Base-by-base conservation (phyloP, 768 basidiomycete genomes). In the Termitomyces sp. region DNA sequence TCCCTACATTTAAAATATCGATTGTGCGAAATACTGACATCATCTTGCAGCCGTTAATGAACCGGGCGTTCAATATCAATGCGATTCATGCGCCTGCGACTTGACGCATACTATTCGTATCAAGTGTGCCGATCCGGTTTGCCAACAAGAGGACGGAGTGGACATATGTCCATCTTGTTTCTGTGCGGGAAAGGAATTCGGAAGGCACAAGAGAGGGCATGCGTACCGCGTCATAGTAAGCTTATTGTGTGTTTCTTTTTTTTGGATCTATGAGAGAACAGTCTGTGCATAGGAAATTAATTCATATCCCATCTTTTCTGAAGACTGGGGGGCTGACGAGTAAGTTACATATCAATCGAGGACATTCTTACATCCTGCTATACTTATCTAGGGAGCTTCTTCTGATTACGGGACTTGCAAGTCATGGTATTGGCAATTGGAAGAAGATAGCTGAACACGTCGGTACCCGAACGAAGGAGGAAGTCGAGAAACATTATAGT, bases 251-350 rank as follows among this genome's bases (percentile, higher is more conserved):
- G 55, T 45, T 23, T 28, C n/a, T 39, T 53, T 34, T 14, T 14
- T 12, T 25, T 30, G n/a, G 37, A 19, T 11, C 32, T 12, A 39
- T 25, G 21, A 37, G 40, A 16, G 39, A 41, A 5, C 12, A 37
- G 32, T 39, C 3, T 30, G 39, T 56, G 17, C 51, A 11, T 67
- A 95, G 94, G 95, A 97, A 75, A 81, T 95, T 65, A 93, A 97
- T 68, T 94, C 96, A 8, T 92, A 95, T 71, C 97, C 96, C 3
- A 97, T 99, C 65, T 96, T 97, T 65, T 80, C 86, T 8, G 85
- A 88, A 55, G 93, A 96, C 68, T 98, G 96, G 97, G 96, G 94
- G 39, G 96, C 95, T 9, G 96, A 98, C 70, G 96, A 99, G 92
- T 94, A 64, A 71, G 86, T 25, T 21, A 75, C 2, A 40, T 52